Base-by-base conservation (phyloP, 2,329 filamentous ascomycete genomes). In the Fusarium buxicola region DNA sequence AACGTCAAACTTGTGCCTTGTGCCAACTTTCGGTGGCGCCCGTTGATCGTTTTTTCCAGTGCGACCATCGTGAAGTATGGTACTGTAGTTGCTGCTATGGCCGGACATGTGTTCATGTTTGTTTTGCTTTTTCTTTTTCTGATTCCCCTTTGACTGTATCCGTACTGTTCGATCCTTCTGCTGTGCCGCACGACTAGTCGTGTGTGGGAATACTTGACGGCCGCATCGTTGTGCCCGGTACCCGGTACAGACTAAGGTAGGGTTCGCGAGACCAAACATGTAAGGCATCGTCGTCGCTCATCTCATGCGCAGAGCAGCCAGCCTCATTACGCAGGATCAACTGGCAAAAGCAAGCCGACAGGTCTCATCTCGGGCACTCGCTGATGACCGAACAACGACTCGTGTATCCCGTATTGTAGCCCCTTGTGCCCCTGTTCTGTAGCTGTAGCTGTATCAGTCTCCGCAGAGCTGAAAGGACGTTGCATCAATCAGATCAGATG, bases 381-480 rank as follows among this genome's bases (percentile, higher is more conserved):
- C 52, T 55, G 48, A 35, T 49, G 48, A 27, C 58, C 25, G 59
- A 51, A 35, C 16, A 58, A 53, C 44, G 54, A 44, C 50, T 50
- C 50, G 44, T 34, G 46, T 24, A 18, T n/a, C 18, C 11, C 38
- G 44, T n/a, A 36, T 15, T 21, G 18, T 21, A 27, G 31, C 51
- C 58, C 66, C 52, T 59, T 6, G 6, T 6, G 21, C 21, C 21
- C 51, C 34, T 47, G 36, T 36, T 16, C 36, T 38, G 44, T 28
- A 31, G 16, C 18, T 12, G 28, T 25, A 35, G 49, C 27, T 53
- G 38, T 52, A 38, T 16, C 27, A 30, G 51, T 59, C 62, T 62
- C 65, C 59, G 68, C 66, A 58, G 45, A 69, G 68, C 68, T 70
- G 64, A 69, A 68, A 62, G 61, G 44, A 48, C 44, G 66, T 61